phyloP scores from a whole-genome alignment of 2,329 filamentous ascomycete genomes.

The Polychaeton citri region DNA sequence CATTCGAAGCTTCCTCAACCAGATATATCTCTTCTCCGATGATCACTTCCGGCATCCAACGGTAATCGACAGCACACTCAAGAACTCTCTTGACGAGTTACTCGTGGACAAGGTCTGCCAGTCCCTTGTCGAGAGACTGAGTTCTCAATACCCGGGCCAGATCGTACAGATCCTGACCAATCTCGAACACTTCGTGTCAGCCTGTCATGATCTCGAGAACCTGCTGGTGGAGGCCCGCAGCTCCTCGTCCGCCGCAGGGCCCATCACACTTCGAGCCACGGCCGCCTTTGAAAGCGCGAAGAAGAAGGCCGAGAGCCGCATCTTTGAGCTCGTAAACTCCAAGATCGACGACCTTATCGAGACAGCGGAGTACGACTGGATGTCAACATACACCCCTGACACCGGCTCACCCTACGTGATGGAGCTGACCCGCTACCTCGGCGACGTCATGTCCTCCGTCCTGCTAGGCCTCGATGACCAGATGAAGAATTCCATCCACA shows the following conservation, averaged over 20 bases:
- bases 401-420: conserved; percentile 92
- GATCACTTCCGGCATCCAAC: conserved; percentile 87
- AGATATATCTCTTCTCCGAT: conserved; percentile 95
- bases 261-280: conserved; percentile 68
- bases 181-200: conserved; percentile 88
- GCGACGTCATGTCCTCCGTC: conserved; percentile 93
- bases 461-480: conserved; percentile 83
- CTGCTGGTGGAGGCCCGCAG: conserved; percentile 75
- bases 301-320: conserved; percentile 91
- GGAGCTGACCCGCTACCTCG: conserved; percentile 81
- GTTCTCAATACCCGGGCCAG: conserved; percentile 87
- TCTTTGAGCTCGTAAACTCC: conserved; percentile 95
- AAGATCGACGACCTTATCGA: conserved; percentile 98
- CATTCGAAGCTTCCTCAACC: conserved; percentile 92
- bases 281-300: conserved; percentile 80
- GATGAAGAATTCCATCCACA: conserved; percentile 97
- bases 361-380: conserved; percentile 95
- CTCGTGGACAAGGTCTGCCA: conserved; percentile 84
- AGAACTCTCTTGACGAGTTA: conserved; percentile 84
- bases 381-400: conserved; percentile 45
- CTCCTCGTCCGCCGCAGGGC: conserved; percentile 65
- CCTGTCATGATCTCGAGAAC: conserved; percentile 78
- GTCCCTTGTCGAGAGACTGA: conserved; percentile 73
- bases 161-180: conserved; percentile 99
- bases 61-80: conserved; percentile 81